Conservation (phyloP, 192 early-diverging fungal genomes). For the Globomyces pollinis-pini region DNA sequence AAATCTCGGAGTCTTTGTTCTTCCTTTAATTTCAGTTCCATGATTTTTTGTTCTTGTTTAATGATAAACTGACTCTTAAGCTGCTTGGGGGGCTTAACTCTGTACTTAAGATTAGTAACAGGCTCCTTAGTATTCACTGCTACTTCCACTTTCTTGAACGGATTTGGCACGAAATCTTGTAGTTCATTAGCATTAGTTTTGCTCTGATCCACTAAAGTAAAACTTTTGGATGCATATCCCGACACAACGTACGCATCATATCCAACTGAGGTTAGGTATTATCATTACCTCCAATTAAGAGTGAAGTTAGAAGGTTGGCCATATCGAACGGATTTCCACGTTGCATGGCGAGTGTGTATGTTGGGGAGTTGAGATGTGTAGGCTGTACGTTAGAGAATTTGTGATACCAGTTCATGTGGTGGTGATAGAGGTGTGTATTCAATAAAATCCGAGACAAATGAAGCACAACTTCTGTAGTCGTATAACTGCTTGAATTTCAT, state of each 20-base stretch:
- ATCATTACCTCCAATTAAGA: slow-evolving; percentile 44
- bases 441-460: slow-evolving; percentile 47
- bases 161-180: slow-evolving; percentile 19
- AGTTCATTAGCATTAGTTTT: slow-evolving; percentile 26
- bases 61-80: slow-evolving; percentile 39
- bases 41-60: slow-evolving; percentile 43
- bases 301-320: slow-evolving; percentile 41
- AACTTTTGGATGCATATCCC: slow-evolving; percentile 41
- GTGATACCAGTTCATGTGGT: slow-evolving; percentile 50
- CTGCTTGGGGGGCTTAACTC: slow-evolving; percentile 39
- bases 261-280: too few species aligned
- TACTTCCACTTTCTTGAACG: background rate
- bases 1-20: slow-evolving; percentile 10
- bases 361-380: slow-evolving; percentile 31
- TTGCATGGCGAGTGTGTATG: slow-evolving; percentile 44
- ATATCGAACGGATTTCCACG: slow-evolving; percentile 49
- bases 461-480: slow-evolving; percentile 45
- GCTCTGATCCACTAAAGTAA: slow-evolving; percentile 48
- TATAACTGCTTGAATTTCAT: slow-evolving; percentile 47
- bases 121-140: slow-evolving; percentile 1
- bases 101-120: slow-evolving; percentile 22
- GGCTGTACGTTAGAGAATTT: slow-evolving; percentile 27
- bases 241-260: slow-evolving; percentile 57
- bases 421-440: slow-evolving; percentile 45
- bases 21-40: slow-evolving; percentile 12